Evolutionary conservation across 1,284 basidiomycete species (phyloP), one percentile per base, ranked within the genome.

Genomic region (Malassezia sympodialis): DNA sequence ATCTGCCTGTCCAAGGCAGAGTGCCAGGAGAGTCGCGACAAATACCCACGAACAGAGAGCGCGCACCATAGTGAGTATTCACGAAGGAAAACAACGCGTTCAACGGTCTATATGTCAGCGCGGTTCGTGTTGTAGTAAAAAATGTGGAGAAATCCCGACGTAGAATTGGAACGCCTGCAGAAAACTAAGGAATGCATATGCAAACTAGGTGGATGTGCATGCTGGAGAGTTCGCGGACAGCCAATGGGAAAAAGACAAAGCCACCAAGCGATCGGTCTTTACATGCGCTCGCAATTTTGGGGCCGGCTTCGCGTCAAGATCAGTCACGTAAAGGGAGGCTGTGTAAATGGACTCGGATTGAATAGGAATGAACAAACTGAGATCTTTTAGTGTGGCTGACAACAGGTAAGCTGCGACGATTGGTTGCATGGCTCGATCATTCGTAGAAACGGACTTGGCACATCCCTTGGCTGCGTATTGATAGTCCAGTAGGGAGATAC

Each of bases 351-450:
- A 3, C 6, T 41, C 24, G 14, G 48, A 23, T n/a, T 37, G n/a
- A 4, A 51, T 8, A 1, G 30, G 24, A 8, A 56, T 7, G 19
- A 56, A 46, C 17, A 51, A 17, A 24, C 47, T 56, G 2, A 43
- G 40, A 26, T 56, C 54, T 47, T 56, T 56, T 1, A 56, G 12
- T 11, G 54, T 46, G 1, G 54, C 54, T 7, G 49, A 34, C 1
- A 56, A 21, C 34, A 51, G 11, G 24, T 56, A 39, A 5, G 43
- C 31, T 11, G 26, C 39, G 7, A 51, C 17, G 28, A 51, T n/a
- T 17, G 21, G 17, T 6, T 21, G 49, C 30, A 42, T 11, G 5
- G 7, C 17, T 8, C 3, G n/a, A 15, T 34, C 24, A 12, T 15
- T 5, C 19, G 34, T 24, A 2, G 45, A 47, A 7, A 35, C 31